Evolutionary conservation across 176 grass and related monocot genomes (phyloP).

Genomic region (Pontederia crassipes): DNA sequence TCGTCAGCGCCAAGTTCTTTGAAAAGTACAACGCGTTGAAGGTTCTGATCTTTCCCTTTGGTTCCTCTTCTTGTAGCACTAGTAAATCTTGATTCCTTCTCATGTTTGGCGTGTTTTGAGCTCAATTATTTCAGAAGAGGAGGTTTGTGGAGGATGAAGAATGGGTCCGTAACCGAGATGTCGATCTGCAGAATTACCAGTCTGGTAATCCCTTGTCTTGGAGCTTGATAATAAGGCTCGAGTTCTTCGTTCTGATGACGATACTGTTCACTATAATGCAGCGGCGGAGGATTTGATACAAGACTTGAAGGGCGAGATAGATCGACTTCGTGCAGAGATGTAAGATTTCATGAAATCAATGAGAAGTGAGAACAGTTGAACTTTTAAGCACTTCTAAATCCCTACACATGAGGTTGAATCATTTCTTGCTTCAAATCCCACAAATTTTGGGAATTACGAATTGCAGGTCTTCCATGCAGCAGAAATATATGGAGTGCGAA

Average conservation of each 20-base stretch:
- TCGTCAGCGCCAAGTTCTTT: constrained; percentile 18
- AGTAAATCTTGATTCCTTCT: background rate
- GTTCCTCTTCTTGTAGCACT: background rate
- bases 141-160: constrained; percentile 33
- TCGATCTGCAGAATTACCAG: constrained; percentile 16
- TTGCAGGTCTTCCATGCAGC: constrained; percentile 28
- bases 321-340: constrained; percentile 28
- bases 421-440: background rate
- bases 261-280: constrained; percentile 9
- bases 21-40: constrained; percentile 34
- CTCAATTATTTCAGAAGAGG: constrained; percentile 32
- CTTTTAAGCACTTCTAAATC: background rate
- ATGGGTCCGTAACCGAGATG: constrained; percentile 12
- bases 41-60: constrained; percentile 8
- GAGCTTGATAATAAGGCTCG: background rate
- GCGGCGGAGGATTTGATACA: constrained; percentile 19
- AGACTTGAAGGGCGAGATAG: constrained; percentile 31
- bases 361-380: too few species aligned
- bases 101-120: background rate
- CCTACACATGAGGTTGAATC: background rate
- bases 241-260: background rate
- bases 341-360: constrained; percentile 21
- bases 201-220: constrained; percentile 24
- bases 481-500: constrained; percentile 19
- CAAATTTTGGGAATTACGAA: background rate